These are phyloP conservation scores for Leccinum rimulosum DNA, from an alignment of 768 basidiomycete genomes.

Conservation along the genomic window DNA sequence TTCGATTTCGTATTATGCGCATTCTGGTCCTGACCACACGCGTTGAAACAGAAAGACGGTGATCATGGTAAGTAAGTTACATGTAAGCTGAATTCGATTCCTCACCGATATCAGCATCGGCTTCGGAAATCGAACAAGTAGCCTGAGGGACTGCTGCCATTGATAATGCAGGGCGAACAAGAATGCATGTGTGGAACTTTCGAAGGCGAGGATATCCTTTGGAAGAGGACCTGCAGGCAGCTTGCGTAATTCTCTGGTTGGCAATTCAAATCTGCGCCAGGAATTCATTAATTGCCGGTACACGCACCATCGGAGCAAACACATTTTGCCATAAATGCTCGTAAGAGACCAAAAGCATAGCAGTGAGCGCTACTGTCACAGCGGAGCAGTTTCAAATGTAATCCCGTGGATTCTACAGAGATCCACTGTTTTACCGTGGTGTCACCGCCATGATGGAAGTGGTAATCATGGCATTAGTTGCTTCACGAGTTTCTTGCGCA, in stretches of 20 bases:
- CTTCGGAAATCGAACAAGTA: background rate
- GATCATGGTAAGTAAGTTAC: too few relatives aligned
- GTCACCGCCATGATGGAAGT: background rate
- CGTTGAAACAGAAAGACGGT: background rate
- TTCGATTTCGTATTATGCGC: background rate
- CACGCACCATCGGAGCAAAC: background rate
- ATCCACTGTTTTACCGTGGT: background rate
- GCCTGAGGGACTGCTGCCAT: too few relatives aligned
- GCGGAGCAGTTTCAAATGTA: background rate
- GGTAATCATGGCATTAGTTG: background rate
- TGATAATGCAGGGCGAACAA: background rate
- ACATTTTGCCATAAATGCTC: background rate
- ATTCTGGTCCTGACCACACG: background rate
- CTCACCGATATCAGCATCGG: background rate
- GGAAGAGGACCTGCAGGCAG: background rate
- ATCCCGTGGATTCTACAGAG: background rate
- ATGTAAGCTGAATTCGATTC: background rate
- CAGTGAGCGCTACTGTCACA: background rate
- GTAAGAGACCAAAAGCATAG: background rate
- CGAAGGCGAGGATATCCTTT: background rate
- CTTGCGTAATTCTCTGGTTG: too few relatives aligned
- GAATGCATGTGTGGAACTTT: background rate
- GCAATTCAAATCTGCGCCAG: background rate
- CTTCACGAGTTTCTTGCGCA: background rate
- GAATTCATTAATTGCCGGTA: background rate